Conservation (phyloP, 116 monocot species). For the Posidonia oceanica region DNA sequence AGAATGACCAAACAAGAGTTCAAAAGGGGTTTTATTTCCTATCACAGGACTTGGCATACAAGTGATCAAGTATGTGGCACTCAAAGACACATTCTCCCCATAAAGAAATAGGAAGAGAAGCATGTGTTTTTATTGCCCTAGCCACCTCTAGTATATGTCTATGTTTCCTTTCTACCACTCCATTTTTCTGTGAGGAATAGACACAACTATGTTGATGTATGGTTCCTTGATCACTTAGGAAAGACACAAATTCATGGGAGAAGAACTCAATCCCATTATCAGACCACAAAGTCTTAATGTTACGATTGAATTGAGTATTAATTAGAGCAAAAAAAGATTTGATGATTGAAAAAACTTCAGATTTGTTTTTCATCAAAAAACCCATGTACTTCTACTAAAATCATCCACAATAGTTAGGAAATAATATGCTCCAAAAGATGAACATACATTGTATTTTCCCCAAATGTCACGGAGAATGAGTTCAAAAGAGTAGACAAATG, state of each 20-base stretch:
- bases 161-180: neutral
- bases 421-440: accelerated
- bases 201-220: neutral
- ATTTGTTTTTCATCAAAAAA: neutral
- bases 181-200: neutral
- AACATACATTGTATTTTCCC: neutral
- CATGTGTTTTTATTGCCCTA: neutral
- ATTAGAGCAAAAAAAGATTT: neutral
- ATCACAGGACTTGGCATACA: neutral
- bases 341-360: neutral
- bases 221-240: neutral
- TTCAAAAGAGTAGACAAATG: too few relatives aligned
- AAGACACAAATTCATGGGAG: accelerated
- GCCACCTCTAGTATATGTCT: too few relatives aligned
- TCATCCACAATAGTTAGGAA: neutral
- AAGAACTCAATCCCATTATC: neutral
- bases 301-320: neutral
- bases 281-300: neutral
- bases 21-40: neutral
- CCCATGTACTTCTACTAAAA: neutral
- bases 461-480: neutral
- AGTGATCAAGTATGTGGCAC: neutral
- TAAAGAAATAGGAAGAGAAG: accelerated
- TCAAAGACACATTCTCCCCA: neutral
- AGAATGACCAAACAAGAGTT: neutral